Evolutionary conservation across 2,329 filamentous ascomycete genomes (phyloP), one percentile per base, ranked within the genome.

Genomic region (Raffaelea deltoideospora): DNA sequence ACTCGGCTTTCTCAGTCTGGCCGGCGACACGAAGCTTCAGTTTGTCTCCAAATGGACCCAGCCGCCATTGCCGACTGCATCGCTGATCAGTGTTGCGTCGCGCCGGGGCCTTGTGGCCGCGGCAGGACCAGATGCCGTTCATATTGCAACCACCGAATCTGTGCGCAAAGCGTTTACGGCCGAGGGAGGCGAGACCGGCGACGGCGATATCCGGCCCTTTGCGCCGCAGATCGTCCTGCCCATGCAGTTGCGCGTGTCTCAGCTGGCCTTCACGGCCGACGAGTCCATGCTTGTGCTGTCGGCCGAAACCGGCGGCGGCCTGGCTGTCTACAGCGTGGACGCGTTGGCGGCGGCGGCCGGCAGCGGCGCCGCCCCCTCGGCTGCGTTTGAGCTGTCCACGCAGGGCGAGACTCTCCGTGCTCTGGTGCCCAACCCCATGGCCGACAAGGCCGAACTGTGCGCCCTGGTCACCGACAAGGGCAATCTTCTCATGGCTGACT

Each of bases 251-350:
- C 76, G 80, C 47, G 71, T 94, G 37, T 92, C 85, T 10, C 90
- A 98, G 54, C 66, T 98, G 17, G 76, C 79, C 14, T 98, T 98
- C 54, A 88, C 85, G 1, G 72, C 83, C n/a, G 83, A 92, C 49
- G 92, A 95, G 53, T 75, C 74, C 47, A 85, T 80, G 47, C 63
- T 98, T 41, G 71, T 94, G 26, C 64, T 95, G 20, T 85, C 84
- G 10, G 83, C 84, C 3, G 83, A 94, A 56, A 65, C 70, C 37
- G 81, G 82, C 10, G 81, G 85, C 24, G 85, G 86, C 5, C 61
- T 98, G 42, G 79, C 81, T 4, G 79, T 93, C 3, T 96, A 93
- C 51, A 75, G 87, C 38, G 76, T 83, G 2, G 64, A 79, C 39
- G 64, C 67, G 31, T 61, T 95, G 17, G 59, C 77, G 32, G 68